Evolutionary conservation across 768 basidiomycete species (phyloP).

Genomic region (Leccinum boreale): DNA sequence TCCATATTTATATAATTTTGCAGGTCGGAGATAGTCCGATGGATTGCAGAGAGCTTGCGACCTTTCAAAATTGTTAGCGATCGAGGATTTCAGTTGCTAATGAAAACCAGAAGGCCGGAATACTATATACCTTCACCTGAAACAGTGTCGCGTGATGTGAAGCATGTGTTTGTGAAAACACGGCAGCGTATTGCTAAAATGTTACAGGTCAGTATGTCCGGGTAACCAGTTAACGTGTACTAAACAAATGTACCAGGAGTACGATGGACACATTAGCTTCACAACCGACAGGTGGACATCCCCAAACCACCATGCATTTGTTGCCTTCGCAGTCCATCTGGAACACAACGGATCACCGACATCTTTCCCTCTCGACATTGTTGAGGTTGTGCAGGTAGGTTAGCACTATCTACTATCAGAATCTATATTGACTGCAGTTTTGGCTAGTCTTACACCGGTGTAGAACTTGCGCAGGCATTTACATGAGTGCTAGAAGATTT

Average conservation of each 20-base stretch:
- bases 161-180: neutral
- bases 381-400: neutral
- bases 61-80: neutral
- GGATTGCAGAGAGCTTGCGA: neutral
- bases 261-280: neutral
- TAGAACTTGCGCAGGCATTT: neutral
- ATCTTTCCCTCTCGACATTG: neutral
- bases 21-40: neutral
- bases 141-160: neutral
- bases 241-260: neutral
- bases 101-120: neutral
- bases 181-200: neutral
- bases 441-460: neutral
- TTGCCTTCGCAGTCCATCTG: neutral
- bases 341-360: neutral
- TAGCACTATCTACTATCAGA: neutral
- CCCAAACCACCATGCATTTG: neutral
- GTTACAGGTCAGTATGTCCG: neutral
- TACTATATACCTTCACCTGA: neutral
- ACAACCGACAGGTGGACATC: neutral
- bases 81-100: neutral
- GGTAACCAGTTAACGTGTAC: neutral
- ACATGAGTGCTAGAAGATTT: neutral
- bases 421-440: neutral
- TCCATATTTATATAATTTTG: neutral